Conservation (phyloP, 805 yeast species). For the Kodamaea jinghongensis region DNA sequence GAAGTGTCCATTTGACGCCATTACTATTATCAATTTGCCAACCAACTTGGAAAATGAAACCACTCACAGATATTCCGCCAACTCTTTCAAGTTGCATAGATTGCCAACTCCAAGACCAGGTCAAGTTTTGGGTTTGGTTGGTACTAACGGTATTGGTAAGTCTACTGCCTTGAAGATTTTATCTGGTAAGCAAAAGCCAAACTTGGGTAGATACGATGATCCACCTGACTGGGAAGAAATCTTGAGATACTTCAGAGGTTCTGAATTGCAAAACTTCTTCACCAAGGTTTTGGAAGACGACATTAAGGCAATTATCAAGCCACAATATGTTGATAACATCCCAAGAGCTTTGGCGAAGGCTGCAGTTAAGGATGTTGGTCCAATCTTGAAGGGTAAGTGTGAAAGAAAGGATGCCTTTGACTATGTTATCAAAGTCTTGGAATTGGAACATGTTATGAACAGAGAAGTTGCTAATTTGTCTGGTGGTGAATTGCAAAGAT, state of each 20-base stretch:
- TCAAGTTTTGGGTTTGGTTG: constrained; percentile 95
- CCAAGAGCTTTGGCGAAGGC: constrained; percentile 93
- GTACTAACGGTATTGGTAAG: constrained; percentile 99
- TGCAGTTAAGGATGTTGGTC: constrained; percentile 82
- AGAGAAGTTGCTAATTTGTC: constrained; percentile 90
- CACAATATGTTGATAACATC: constrained; percentile 96
- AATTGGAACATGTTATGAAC: constrained; percentile 68
- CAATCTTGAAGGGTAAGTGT: constrained; percentile 68
- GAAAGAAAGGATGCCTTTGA: constrained; percentile 71
- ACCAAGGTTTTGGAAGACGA: constrained; percentile 91
- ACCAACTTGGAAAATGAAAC: constrained; percentile 90
- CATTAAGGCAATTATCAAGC: constrained; percentile 95
- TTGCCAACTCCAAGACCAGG: constrained; percentile 99
- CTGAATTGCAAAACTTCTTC: constrained; percentile 94
- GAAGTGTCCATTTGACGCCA: constrained; percentile 98
- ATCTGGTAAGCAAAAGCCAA: constrained; percentile 97
- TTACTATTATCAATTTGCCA: constrained; percentile 92
- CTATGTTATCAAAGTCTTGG: constrained; percentile 64
- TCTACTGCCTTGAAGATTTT: constrained; percentile 94
- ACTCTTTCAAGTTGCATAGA: constrained; percentile 94
- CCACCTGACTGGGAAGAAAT: constrained; percentile 99
- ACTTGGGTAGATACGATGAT: constrained; percentile 87
- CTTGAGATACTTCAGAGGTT: constrained; percentile 88
- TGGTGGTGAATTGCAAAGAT: constrained; percentile 99
- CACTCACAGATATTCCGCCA: constrained; percentile 96